Evolutionary conservation across 305 asterid genomes (phyloP).

Genomic region (Fraxinus platypoda): DNA sequence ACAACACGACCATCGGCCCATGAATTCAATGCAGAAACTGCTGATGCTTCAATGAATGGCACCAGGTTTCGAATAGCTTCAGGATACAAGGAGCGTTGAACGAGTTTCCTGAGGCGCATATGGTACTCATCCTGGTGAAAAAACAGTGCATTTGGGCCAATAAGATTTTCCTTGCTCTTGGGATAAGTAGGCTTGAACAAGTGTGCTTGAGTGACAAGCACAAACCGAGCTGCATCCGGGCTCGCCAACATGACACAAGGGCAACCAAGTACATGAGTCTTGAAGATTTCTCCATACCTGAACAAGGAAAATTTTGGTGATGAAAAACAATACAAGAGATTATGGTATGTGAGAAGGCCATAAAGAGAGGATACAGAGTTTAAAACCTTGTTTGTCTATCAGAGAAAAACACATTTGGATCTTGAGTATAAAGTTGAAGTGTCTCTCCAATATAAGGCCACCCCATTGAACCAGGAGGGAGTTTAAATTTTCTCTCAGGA

Average conservation of each 20-base stretch:
- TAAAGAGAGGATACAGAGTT: not conserved
- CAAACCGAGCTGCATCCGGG: slow-evolving; percentile 89
- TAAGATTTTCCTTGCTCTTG: slow-evolving; percentile 64
- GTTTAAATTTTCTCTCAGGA: slow-evolving; percentile 25
- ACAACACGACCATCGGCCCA: slow-evolving; percentile 47
- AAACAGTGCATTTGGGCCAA: slow-evolving; percentile 77
- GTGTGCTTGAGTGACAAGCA: slow-evolving; percentile 55
- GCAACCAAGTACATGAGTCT: slow-evolving; percentile 71
- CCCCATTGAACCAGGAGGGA: slow-evolving; percentile 97
- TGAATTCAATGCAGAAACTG: slow-evolving; percentile 51
- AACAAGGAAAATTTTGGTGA: not conserved
- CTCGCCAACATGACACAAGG: slow-evolving; percentile 84
- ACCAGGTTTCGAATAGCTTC: slow-evolving; percentile 53
- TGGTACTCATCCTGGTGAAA: slow-evolving; percentile 81
- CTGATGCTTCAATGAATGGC: slow-evolving; percentile 40
- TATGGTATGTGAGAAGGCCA: not conserved
- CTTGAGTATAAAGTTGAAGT: slow-evolving; percentile 73
- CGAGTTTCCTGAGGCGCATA: slow-evolving; percentile 60
- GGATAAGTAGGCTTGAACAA: slow-evolving; percentile 94
- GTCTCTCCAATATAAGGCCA: slow-evolving; percentile 89
- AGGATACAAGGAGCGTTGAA: slow-evolving; percentile 53
- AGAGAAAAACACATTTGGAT: slow-evolving; percentile 64
- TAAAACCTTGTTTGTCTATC: slow-evolving; percentile 56
- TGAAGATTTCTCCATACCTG: slow-evolving; percentile 88
- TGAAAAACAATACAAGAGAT: not conserved